Base-by-base conservation (phyloP, 208 protist species). In the Trypanosoma caninum region DNA sequence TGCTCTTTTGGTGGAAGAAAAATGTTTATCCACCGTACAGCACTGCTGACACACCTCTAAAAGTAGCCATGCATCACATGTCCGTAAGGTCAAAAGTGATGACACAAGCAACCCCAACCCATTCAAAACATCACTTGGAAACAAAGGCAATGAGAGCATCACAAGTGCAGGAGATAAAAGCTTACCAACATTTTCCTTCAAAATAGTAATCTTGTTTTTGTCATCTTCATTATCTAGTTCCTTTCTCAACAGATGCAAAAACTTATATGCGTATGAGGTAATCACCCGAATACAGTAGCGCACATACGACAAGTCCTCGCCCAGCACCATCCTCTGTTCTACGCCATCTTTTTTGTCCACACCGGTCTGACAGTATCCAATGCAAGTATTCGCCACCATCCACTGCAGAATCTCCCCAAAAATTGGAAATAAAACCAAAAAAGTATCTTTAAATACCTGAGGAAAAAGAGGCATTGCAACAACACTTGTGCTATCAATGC, bases 91-190 rank as follows among this genome's bases (percentile, higher is more conserved):
- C 27, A 93, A 47, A 3, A 88, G 48, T 13, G 87, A 91, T 2
- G 84, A 82, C 13, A 92, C 72, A 10, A 96, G 72, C 11, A 96
- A 53, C 0, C 86, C 89, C 14, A 83, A 73, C 16, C 86, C 89
- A 59, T 96, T 93, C 27, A 96, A 73, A 38, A 96, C 78, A 61
- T 96, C 89, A 59, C 93, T 96, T 18, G 89, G 89, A 59, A 96
- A 88, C 0, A 69, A 63, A 13, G 50, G 28, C 1, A 80, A 89
- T 27, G 64, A 65, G 1, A 93, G 74, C 89, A 96, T 92, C 7
- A 72, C 45, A 10, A 87, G 42, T 6, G 78, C 63, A 25, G 81
- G 69, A 27, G 74, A 72, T 20, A 89, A 50, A 11, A 91, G 54
- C 25, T 75, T 50, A 2, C 68, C 37, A 4, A 93, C 57, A 48